Conservation (phyloP, 192 early-diverging fungal genomes). For the Thoreauomyces humboldtii region DNA sequence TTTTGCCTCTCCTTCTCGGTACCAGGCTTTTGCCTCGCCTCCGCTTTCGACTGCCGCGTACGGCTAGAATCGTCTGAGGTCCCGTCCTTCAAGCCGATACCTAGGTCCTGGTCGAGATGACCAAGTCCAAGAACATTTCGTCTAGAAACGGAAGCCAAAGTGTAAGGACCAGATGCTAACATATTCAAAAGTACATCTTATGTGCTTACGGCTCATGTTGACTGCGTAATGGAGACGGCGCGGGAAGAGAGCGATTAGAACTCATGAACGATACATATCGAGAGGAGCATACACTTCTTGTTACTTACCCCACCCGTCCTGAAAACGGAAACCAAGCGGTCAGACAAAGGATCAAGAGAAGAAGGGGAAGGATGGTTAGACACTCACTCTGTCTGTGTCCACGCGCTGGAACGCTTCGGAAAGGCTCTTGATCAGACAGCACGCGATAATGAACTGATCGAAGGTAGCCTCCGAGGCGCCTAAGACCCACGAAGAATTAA, state of each 20-base stretch:
- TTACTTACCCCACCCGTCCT: constrained; percentile 23
- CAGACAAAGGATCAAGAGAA: background rate
- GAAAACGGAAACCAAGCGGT: background rate
- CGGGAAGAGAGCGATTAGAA: background rate
- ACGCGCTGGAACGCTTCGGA: constrained; percentile 17
- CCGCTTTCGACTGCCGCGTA: too few relatives aligned
- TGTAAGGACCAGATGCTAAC: background rate
- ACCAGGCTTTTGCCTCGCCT: too few relatives aligned
- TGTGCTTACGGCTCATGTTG: constrained; percentile 15
- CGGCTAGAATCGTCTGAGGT: too few relatives aligned
- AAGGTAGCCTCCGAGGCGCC: constrained; percentile 23
- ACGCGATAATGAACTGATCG: constrained; percentile 17
- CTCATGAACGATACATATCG: background rate
- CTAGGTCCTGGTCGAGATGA: too few relatives aligned
- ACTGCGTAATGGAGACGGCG: background rate
- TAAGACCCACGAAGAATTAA: background rate
- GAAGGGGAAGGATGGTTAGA: background rate
- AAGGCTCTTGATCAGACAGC: constrained; percentile 15
- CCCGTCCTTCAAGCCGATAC: too few relatives aligned
- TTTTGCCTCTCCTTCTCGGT: too few relatives aligned
- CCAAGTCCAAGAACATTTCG: constrained; percentile 25
- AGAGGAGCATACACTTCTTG: background rate
- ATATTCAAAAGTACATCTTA: background rate
- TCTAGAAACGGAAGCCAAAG: background rate
- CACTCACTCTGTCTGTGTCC: constrained; percentile 19